These are phyloP conservation scores for Claviceps monticola DNA, from an alignment of 2,329 filamentous ascomycete species.

Conservation along the genomic window DNA sequence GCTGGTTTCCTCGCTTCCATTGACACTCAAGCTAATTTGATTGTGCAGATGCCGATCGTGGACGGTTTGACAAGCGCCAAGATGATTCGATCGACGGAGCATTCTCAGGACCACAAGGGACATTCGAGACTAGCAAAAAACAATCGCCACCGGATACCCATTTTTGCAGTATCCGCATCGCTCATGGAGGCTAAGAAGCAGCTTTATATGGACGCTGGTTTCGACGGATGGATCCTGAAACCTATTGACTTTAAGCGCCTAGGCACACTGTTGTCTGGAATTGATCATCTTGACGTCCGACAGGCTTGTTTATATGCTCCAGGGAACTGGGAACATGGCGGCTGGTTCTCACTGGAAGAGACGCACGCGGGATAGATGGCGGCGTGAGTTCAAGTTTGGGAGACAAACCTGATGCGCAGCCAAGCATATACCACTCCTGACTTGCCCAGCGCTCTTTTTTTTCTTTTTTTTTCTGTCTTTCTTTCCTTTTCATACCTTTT, in stretches of 20 bases:
- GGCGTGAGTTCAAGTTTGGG: not conserved
- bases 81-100: conserved; percentile 66
- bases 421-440: not conserved
- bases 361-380: conserved; percentile 3
- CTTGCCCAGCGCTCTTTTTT: not conserved
- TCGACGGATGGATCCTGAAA: conserved; percentile 85
- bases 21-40: not conserved
- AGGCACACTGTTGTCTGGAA: conserved; percentile 53
- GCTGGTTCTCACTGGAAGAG: conserved; percentile 49
- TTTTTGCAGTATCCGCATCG: conserved; percentile 80
- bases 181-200: conserved; percentile 55
- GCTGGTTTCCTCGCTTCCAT: not conserved
- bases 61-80: conserved; percentile 72
- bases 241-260: conserved; percentile 72
- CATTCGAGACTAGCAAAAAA: conserved; percentile 44
- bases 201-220: conserved; percentile 62
- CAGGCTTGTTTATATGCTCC: conserved; percentile 51
- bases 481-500: too few species aligned
- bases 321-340: conserved; percentile 72
- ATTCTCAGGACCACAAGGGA: conserved; percentile 27
- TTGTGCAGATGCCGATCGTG: conserved; percentile 74
- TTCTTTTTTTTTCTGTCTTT: too few species aligned
- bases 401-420: not conserved
- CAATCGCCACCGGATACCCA: conserved; percentile 60
- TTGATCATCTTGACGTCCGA: conserved; percentile 46